A percentile compares a stretch with the other conserved stretches of the same genome.
phyloP scores from a whole-genome alignment of 176 grass and related monocot species.

The Triticum turgidum region DNA sequence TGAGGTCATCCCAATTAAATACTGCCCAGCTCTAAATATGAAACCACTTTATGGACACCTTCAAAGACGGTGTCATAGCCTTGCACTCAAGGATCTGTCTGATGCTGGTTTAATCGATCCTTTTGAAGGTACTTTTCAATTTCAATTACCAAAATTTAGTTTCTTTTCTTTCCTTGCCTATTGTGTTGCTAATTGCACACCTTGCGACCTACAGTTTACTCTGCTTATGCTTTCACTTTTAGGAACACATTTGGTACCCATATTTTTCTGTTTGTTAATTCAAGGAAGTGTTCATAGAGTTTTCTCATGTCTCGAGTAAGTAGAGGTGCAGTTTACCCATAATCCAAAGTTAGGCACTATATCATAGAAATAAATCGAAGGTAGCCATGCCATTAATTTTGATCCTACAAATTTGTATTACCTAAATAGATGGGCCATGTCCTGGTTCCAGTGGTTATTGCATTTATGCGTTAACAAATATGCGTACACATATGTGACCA shows the following conservation, averaged over 20 bases:
- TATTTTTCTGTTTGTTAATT: too few relatives aligned
- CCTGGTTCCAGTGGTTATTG: too few relatives aligned
- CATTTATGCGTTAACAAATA: too few relatives aligned
- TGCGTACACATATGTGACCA: neutral
- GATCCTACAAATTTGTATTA: too few relatives aligned
- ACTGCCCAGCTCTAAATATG: conserved; percentile 1
- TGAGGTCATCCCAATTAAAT: fast-evolving
- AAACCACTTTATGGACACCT: neutral
- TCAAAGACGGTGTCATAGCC: neutral
- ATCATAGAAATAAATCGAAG: too few relatives aligned
- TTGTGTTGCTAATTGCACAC: neutral
- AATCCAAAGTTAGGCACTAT: neutral
- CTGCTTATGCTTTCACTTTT: neutral
- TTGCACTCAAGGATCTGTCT: neutral
- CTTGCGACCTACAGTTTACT: neutral
- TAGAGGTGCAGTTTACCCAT: neutral
- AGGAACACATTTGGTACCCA: too few relatives aligned
- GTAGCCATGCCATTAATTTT: neutral
- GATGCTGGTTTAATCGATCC: neutral
- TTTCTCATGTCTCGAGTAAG: neutral
- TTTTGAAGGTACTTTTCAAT: neutral
- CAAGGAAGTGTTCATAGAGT: neutral
- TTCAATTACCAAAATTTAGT: neutral
- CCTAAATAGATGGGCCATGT: too few relatives aligned
- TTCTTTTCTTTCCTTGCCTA: neutral